Base-by-base conservation (phyloP, 176 grass and related monocot genomes). In the Oryza glaberrima region DNA sequence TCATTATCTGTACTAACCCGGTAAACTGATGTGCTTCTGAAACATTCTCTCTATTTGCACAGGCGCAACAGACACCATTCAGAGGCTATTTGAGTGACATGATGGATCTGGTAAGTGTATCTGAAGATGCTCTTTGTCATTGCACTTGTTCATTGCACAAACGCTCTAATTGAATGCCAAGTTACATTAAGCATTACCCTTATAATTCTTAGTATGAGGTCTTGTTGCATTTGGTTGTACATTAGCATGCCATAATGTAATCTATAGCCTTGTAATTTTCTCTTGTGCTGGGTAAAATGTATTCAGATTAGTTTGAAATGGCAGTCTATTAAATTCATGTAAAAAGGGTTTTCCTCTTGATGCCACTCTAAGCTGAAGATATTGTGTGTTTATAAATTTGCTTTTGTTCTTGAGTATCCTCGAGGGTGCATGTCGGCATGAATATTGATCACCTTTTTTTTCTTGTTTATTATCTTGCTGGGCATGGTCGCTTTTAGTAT, bases 61-160 rank as follows among this genome's bases (percentile, higher is more conserved):
- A 98, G 95, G 93, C 89, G 60, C 9, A 77, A 16, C 95, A 98
- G 83, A 95, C 93, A 83, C 95, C 95, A 77, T 95, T 93, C 83
- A 92, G 77, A 72, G 68, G 91, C 51, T 98, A 98, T 87, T 87
- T 98, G 73, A 88, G 73, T 54, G 89, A 95, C 77, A 98, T 98
- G 91, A 69, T 98, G 76, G 91, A 85, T 80, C 95, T 98, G 85
- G 95, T 98, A 84, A 90, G 88, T 81, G 52, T 73, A 15, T 80
- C 79, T 85, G 40, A 30, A 69, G 65, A 30, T 84, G 23, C 67
- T 79, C 80, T 64, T 71, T 47, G 7, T 34, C 35, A 58, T 73
- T 74, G 68, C 12, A 67, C 11, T 26, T 78, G 6, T 43, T 25
- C 6, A 83, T 83, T 84, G 54, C 40, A 73, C 65, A 65, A 40